phyloP scores from a whole-genome alignment of 2,329 filamentous ascomycete genomes.

The Trichoderma sp. region DNA sequence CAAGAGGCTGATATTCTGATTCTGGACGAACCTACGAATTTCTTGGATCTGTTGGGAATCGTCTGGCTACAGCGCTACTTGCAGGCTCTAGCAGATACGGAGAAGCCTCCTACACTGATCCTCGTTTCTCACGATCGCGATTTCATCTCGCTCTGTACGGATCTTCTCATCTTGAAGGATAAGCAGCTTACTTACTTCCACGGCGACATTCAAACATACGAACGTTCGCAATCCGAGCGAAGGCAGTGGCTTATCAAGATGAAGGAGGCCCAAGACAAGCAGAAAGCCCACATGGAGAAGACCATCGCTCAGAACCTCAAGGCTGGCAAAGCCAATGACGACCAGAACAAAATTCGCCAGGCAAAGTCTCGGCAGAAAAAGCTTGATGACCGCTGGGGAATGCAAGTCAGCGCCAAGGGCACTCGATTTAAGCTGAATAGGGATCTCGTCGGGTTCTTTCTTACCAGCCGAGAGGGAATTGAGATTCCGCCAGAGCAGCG shows the following conservation, averaged over 20 bases:
- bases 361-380: slow-evolving; percentile 84
- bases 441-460: slow-evolving; percentile 65
- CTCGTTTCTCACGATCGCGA: slow-evolving; percentile 84
- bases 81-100: slow-evolving; percentile 52
- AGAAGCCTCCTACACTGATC: slow-evolving; percentile 65
- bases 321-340: slow-evolving; percentile 73
- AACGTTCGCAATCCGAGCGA: slow-evolving; percentile 66
- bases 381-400: slow-evolving; percentile 76
- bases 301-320: slow-evolving; percentile 74
- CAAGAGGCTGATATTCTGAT: slow-evolving; percentile 77
- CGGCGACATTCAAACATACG: slow-evolving; percentile 72
- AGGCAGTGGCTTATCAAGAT: slow-evolving; percentile 69
- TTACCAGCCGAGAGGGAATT: slow-evolving; percentile 63
- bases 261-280: slow-evolving; percentile 80
- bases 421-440: slow-evolving; percentile 79
- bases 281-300: slow-evolving; percentile 78
- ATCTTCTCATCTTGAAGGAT: slow-evolving; percentile 75
- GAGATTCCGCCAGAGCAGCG: slow-evolving; percentile 67
- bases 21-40: slow-evolving; percentile 86
- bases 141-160: slow-evolving; percentile 75
- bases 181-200: slow-evolving; percentile 72
- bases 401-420: slow-evolving; percentile 72
- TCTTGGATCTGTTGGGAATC: slow-evolving; percentile 78
- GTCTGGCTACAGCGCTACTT: slow-evolving; percentile 82
- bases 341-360: slow-evolving; percentile 84